Percentiles rank a stretch among this genome's conserved stretches.
Evolutionary conservation across 2,329 filamentous ascomycete species (phyloP).

Genomic region (Rachicladosporium sp.): DNA sequence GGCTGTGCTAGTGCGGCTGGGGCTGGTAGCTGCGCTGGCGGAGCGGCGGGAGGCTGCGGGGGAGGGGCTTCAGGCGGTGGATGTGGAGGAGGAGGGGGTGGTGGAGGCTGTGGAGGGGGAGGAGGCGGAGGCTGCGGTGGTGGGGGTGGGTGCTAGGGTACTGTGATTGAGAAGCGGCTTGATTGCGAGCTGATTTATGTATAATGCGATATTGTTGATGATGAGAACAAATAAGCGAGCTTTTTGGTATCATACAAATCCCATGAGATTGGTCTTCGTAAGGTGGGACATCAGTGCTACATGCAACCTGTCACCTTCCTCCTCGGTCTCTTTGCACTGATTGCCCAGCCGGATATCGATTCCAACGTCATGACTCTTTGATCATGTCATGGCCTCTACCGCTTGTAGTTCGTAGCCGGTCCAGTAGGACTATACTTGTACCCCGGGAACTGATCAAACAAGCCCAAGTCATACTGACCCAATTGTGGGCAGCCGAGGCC

Average conservation of each 20-base stretch:
- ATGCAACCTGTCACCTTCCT: too few species aligned
- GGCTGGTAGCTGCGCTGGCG: constrained; percentile 27
- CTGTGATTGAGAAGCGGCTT: neutral
- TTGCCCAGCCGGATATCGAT: too few species aligned
- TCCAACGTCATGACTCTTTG: too few species aligned
- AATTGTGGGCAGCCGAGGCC: constrained; percentile 12
- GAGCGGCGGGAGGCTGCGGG: constrained; percentile 28
- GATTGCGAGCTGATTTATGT: too few species aligned
- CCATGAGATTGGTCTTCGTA: too few species aligned
- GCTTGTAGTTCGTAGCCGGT: constrained; percentile 13
- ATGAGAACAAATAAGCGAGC: too few species aligned
- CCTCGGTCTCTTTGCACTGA: too few species aligned
- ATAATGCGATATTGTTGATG: too few species aligned
- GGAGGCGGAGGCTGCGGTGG: constrained; percentile 9
- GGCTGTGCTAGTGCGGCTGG: constrained; percentile 22
- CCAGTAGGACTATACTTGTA: constrained; percentile 14
- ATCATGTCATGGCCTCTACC: too few species aligned
- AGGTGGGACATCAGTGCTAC: too few species aligned
- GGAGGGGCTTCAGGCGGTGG: constrained; percentile 33
- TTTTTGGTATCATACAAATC: too few species aligned
- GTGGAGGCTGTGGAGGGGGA: constrained; percentile 23
- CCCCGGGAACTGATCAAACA: constrained; percentile 16
- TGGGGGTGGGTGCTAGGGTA: constrained; percentile 1
- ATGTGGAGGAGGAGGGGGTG: constrained; percentile 28
- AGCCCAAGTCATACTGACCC: constrained; percentile 8